Evolutionary conservation across 139 green algal genomes (phyloP).

Genomic region (Picochlorum sp.): DNA sequence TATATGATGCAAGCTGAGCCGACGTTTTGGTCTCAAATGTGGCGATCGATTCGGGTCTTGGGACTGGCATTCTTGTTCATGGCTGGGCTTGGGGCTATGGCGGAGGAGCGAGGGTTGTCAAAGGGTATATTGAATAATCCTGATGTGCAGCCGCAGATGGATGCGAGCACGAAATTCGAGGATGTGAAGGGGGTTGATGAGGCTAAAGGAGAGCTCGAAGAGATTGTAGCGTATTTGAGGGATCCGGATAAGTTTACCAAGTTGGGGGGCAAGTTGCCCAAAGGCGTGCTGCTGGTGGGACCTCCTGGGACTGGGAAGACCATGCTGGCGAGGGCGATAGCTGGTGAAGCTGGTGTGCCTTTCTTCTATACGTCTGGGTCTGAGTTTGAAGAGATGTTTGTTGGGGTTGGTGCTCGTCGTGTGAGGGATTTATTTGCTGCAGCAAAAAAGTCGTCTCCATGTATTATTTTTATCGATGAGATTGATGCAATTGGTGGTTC

Average conservation of each 20-base stretch:
- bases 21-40: slow-evolving; percentile 62
- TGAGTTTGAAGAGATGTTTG: slow-evolving; percentile 93
- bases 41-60: slow-evolving; percentile 78
- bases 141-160: slow-evolving; percentile 71
- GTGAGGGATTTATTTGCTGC: slow-evolving; percentile 56
- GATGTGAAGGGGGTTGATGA: slow-evolving; percentile 96
- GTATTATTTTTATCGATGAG: slow-evolving; percentile 99
- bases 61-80: slow-evolving; percentile 82
- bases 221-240: slow-evolving; percentile 94
- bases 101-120: slow-evolving; percentile 80
- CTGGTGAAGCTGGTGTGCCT: slow-evolving; percentile 89
- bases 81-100: slow-evolving; percentile 74
- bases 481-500: slow-evolving; percentile 95
- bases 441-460: slow-evolving; percentile 82
- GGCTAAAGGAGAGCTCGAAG: slow-evolving; percentile 90
- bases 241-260: slow-evolving; percentile 77
- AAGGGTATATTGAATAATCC: slow-evolving; percentile 66
- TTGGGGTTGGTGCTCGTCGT: slow-evolving; percentile 76
- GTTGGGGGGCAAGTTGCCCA: slow-evolving; percentile 84
- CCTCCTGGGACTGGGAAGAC: slow-evolving; percentile 91
- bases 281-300: slow-evolving; percentile 83
- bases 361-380: slow-evolving; percentile 95
- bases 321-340: slow-evolving; percentile 77
- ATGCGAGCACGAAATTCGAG: slow-evolving; percentile 68
- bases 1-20: slow-evolving; percentile 71